These are phyloP conservation scores for Penicillium argentinense DNA, from an alignment of 495 filamentous ascomycete genomes.

Conservation along the genomic window DNA sequence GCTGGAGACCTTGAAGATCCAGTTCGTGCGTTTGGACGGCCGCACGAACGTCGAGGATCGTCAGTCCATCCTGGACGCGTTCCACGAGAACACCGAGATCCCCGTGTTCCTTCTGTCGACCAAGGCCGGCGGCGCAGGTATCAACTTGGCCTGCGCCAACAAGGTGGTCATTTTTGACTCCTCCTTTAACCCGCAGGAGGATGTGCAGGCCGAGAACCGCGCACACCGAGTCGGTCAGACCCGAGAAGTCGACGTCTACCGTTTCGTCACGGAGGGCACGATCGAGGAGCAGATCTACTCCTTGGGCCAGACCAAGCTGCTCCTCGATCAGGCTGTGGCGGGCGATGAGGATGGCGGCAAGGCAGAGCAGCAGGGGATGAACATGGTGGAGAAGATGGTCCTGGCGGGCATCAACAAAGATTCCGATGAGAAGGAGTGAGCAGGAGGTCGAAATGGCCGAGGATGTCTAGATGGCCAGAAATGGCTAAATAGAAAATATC, in stretches of 20 bases:
- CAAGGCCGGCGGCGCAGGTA: constrained; percentile 89
- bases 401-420: constrained; percentile 37
- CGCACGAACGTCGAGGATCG: constrained; percentile 78
- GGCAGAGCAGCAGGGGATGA: constrained; percentile 57
- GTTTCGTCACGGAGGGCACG: constrained; percentile 77
- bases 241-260: constrained; percentile 80
- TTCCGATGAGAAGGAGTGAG: constrained; percentile 41
- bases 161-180: constrained; percentile 98
- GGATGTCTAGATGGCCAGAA: too few relatives aligned
- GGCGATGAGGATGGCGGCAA: constrained; percentile 55
- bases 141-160: constrained; percentile 92
- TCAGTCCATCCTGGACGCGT: constrained; percentile 80
- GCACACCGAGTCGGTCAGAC: constrained; percentile 93
- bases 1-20: constrained; percentile 68
- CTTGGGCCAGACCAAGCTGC: constrained; percentile 86
- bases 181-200: constrained; percentile 94
- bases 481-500: too few relatives aligned
- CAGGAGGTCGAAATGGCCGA: constrained; percentile 32
- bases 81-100: constrained; percentile 72
- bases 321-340: constrained; percentile 82
- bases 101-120: constrained; percentile 92
- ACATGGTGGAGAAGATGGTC: constrained; percentile 65
- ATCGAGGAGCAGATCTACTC: constrained; percentile 93
- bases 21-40: constrained; percentile 81
- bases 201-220: constrained; percentile 93